These are phyloP conservation scores for Debaryomyces udenii DNA, from an alignment of 1,139 yeast genomes.

Conservation along the genomic window DNA sequence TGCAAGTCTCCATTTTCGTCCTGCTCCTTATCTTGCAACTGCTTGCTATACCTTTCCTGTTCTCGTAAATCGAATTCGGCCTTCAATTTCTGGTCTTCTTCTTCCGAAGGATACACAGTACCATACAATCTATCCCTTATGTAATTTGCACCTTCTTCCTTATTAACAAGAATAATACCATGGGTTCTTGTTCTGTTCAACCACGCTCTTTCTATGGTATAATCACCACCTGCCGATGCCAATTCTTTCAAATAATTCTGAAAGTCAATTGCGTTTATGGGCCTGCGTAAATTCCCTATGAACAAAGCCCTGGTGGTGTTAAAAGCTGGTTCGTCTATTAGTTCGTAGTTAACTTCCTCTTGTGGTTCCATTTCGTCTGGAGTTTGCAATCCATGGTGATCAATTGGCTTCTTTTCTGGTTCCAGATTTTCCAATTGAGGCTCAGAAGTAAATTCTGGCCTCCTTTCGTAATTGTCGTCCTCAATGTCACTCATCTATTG, in stretches of 20 bases:
- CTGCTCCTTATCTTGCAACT: constrained; percentile 22
- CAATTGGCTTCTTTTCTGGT: constrained; percentile 20
- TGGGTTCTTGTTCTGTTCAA: constrained; percentile 44
- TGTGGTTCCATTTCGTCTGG: constrained; percentile 24
- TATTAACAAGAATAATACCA: constrained; percentile 43
- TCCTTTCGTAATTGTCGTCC: constrained; percentile 20
- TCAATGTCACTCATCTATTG: constrained; percentile 22
- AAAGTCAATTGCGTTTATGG: constrained; percentile 40
- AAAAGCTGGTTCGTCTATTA: constrained; percentile 32
- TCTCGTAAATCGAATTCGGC: constrained; percentile 28
- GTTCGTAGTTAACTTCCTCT: constrained; percentile 38
- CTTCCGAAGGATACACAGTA: constrained; percentile 31
- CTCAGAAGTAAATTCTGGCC: constrained; percentile 13
- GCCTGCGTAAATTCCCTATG: constrained; percentile 45
- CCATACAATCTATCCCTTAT: constrained; percentile 39
- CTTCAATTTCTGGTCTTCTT: constrained; percentile 26
- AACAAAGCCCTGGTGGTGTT: constrained; percentile 46
- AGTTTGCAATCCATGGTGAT: constrained; percentile 30
- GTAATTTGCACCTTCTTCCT: constrained; percentile 41
- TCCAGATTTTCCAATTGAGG: constrained; percentile 12
- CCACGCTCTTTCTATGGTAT: constrained; percentile 48
- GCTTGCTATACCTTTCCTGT: constrained; percentile 25
- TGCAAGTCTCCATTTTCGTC: constrained; percentile 15
- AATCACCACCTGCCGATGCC: constrained; percentile 27
- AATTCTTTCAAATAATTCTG: constrained; percentile 36